Evolutionary conservation across 169 alveolate species (phyloP).

Genomic region (Cryptosporidium tyzzeri): DNA sequence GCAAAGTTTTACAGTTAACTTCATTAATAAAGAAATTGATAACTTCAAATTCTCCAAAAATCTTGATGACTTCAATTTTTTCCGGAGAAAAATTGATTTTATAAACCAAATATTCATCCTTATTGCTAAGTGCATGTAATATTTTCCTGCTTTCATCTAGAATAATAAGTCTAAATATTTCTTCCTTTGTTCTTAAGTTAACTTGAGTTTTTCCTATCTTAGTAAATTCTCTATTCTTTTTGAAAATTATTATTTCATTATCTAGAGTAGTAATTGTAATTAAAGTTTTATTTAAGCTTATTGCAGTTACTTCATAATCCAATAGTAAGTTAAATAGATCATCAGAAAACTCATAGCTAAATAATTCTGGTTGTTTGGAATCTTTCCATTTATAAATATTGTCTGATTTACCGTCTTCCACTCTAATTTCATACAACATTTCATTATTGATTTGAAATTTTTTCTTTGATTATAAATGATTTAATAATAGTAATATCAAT

Average conservation of each 20-base stretch:
- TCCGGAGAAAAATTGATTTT: not conserved
- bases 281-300: slow-evolving; percentile 3
- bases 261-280: not conserved
- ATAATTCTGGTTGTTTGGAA: not conserved
- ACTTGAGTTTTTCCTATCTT: not conserved
- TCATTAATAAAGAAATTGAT: slow-evolving; percentile 8
- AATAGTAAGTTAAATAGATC: slow-evolving; percentile 13
- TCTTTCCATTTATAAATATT: not conserved
- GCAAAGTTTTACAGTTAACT: not conserved
- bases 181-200: not conserved
- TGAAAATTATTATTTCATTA: slow-evolving; percentile 35
- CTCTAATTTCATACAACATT: slow-evolving; percentile 42
- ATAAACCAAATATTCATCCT: slow-evolving; percentile 15
- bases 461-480: not conserved
- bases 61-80: not conserved
- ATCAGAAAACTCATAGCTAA: slow-evolving; percentile 21
- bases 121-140: slow-evolving; percentile 37
- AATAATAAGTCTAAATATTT: not conserved
- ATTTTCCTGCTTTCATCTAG: not conserved
- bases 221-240: not conserved
- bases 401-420: slow-evolving; percentile 17
- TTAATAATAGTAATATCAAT: not conserved
- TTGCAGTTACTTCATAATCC: slow-evolving; percentile 22
- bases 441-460: not conserved
- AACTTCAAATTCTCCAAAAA: slow-evolving; percentile 5